Evolutionary conservation across 2,329 filamentous ascomycete genomes (phyloP).

Genomic region (Calonectria multiphialidica): DNA sequence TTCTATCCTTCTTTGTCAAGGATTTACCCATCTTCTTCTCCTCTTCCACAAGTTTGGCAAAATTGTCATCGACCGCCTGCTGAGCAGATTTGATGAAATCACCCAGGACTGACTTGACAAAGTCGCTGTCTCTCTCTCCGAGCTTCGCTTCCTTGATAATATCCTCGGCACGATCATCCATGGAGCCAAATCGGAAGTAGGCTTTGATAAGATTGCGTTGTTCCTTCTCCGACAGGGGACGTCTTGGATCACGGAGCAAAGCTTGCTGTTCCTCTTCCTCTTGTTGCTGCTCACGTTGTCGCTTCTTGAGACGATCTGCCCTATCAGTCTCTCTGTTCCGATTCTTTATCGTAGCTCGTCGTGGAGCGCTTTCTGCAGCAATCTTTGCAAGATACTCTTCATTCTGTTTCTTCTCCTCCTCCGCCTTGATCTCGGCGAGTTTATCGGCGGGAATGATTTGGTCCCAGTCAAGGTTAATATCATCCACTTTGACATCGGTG

Average conservation of each 20-base stretch:
- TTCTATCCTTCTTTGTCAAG: constrained; percentile 96
- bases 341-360: constrained; percentile 75
- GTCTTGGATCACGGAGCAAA: constrained; percentile 83
- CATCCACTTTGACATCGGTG: constrained; percentile 96
- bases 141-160: constrained; percentile 90
- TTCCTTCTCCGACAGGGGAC: constrained; percentile 93
- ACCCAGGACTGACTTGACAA: constrained; percentile 80
- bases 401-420: constrained; percentile 87
- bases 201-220: constrained; percentile 91
- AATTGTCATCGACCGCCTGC: constrained; percentile 74
- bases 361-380: constrained; percentile 86
- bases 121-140: constrained; percentile 82
- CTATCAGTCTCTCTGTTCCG: constrained; percentile 71
- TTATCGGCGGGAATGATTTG: constrained; percentile 97
- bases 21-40: constrained; percentile 86
- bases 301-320: constrained; percentile 75
- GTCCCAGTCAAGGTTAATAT: constrained; percentile 88
- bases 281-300: constrained; percentile 74
- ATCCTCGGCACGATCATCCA: constrained; percentile 89
- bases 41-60: constrained; percentile 79
- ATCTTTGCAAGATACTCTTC: constrained; percentile 86
- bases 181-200: constrained; percentile 90
- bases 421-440: constrained; percentile 87
- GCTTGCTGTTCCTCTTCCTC: constrained; percentile 77
- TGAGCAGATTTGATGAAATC: constrained; percentile 75